These are phyloP conservation scores for Neonectria punicea DNA, from an alignment of 2,329 filamentous ascomycete species.

Conservation along the genomic window DNA sequence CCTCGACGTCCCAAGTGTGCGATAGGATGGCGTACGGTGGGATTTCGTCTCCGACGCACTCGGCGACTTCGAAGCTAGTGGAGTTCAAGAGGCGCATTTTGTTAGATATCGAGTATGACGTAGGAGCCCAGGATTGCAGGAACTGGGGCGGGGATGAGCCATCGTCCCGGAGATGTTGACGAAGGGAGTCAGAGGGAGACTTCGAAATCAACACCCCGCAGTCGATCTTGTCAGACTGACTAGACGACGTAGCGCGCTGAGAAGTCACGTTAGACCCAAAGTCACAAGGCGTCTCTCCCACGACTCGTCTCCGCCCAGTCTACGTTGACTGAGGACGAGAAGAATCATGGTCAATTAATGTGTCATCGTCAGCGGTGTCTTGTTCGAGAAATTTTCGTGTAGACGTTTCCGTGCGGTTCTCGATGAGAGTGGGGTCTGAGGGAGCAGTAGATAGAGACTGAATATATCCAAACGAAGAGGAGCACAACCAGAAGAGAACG, in stretches of 20 bases:
- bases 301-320: too few relatives aligned
- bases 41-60: constrained; percentile 17
- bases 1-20: constrained; percentile 24
- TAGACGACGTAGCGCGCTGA: not conserved
- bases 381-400: too few relatives aligned
- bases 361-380: too few relatives aligned
- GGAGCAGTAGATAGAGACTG: too few relatives aligned
- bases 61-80: constrained; percentile 8
- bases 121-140: too few relatives aligned
- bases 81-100: constrained; percentile 17
- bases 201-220: not conserved
- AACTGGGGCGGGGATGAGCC: not conserved
- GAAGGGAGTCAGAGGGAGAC: not conserved
- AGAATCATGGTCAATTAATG: too few relatives aligned
- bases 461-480: too few relatives aligned
- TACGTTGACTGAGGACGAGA: too few relatives aligned
- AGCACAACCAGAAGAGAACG: too few relatives aligned
- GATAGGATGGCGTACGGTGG: constrained; percentile 18
- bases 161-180: not conserved
- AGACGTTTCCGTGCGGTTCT: too few relatives aligned
- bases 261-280: not conserved
- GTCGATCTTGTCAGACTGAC: not conserved
- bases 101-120: not conserved
- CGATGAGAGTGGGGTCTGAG: too few relatives aligned
- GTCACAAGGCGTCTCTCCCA: not conserved